phyloP scores from a whole-genome alignment of 306 rosid species.

The Cajanus cajan region DNA sequence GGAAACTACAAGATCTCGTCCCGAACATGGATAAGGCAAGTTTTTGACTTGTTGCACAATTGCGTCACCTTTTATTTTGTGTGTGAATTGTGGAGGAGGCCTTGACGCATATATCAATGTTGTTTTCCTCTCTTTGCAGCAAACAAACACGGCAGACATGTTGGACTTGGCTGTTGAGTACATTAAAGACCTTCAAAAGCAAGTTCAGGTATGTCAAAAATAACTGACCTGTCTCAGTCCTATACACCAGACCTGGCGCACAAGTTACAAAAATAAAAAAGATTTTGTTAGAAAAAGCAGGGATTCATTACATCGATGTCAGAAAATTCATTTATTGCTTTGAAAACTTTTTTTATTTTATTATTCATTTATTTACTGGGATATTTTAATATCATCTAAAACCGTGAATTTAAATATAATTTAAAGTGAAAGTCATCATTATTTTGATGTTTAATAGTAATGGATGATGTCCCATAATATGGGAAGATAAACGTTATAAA shows the following conservation, averaged over 20 bases:
- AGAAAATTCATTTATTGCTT: no score
- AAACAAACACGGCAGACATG: slow-evolving; percentile 98
- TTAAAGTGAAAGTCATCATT: no score
- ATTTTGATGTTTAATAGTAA: no score
- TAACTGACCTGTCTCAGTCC: not conserved
- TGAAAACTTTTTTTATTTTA: no score
- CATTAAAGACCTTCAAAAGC: slow-evolving; percentile 82
- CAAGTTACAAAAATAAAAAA: not conserved
- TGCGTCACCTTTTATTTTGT: slow-evolving; percentile 2
- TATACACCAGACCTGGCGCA: not conserved
- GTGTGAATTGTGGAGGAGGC: not conserved
- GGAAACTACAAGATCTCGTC: slow-evolving; percentile 93
- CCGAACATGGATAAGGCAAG: slow-evolving; percentile 98
- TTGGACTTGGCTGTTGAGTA: slow-evolving; percentile 96
- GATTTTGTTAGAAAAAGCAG: no score
- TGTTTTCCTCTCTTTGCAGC: slow-evolving; percentile 51
- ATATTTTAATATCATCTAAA: no score
- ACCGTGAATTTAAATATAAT: no score
- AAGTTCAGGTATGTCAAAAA: slow-evolving; percentile 61
- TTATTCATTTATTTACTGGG: no score
- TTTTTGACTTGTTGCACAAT: slow-evolving; percentile 15
- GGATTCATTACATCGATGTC: no score
- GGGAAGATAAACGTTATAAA: no score
- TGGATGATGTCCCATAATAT: no score
- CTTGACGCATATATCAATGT: not conserved